Base-by-base conservation (phyloP, 108 stramenopile species). In the Licmophora abbreviata region DNA sequence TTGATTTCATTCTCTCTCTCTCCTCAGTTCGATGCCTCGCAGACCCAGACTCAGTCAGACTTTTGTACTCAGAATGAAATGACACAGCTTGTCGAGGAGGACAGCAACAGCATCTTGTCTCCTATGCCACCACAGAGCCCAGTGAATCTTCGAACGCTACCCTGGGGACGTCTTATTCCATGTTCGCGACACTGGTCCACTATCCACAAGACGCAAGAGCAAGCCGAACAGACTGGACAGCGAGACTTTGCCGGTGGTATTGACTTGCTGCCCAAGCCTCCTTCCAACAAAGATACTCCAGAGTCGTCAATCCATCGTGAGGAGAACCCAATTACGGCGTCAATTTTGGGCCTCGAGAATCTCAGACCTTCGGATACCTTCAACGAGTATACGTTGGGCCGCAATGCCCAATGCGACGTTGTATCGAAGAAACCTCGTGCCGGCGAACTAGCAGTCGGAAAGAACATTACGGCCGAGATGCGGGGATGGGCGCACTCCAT, bases 141-240 rank as follows among this genome's bases (percentile, higher is more conserved):
- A 2, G 59, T 79, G 14, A 67, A 74, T 66, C 83, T 74, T 11
- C 61, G 58, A 0, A 63, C 59, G 10, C 24, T 76, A 36, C 79
- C 83, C 0, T 85, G 73, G 76, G 83, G 68, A 22, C 63, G 83
- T 4, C 63, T 85, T 4, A 71, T 84, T 34, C 74, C 77, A 5
- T 62, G 51, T 36, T 12, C 36, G 12, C 26, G 24, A 11, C 42
- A 9, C n/a, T 11, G 56, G 11, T 26, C 21, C 26, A 35, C 30
- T 29, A 30, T 8, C 59, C 22, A 4, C 35, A 21, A 9, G 15
- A 31, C 12, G 61, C 45, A 35, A 24, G 33, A 47, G 31, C 24
- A 20, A 25, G 44, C 53, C n/a, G 52, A 31, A 0, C 4, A 18
- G 23, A 54, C 54, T 35, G 33, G 29, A 12, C 45, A n/a, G 1